Conservation (phyloP, 768 basidiomycete genomes). For the Mycena galericulata region DNA sequence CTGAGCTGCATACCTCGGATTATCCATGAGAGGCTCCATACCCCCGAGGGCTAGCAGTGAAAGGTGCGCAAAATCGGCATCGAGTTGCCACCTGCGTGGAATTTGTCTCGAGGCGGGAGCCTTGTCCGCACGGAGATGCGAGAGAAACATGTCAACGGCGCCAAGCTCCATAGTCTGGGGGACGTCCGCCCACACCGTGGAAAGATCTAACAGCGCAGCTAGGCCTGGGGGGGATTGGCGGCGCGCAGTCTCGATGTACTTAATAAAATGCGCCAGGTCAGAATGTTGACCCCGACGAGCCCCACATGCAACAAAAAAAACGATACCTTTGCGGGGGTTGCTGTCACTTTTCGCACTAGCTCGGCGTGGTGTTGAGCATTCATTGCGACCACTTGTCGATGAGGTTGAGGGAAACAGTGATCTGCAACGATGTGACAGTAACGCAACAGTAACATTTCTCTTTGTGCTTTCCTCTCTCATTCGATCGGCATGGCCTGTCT, state of each 20-base stretch:
- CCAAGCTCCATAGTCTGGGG: conserved; percentile 36
- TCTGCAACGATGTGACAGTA: too few species aligned
- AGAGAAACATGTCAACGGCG: conserved; percentile 44
- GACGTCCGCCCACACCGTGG: conserved; percentile 15
- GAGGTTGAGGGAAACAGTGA: too few species aligned
- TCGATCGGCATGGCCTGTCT: too few species aligned
- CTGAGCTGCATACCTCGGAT: conserved; percentile 35
- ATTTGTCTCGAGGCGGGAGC: conserved; percentile 27
- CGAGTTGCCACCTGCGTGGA: conserved; percentile 27
- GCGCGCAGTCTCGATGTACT: conserved; percentile 19
- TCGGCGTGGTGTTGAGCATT: too few species aligned
- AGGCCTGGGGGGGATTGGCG: conserved; percentile 9
- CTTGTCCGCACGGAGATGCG: conserved; percentile 40
- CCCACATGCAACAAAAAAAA: neutral
- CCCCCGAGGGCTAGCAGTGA: conserved; percentile 47
- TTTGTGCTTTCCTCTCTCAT: too few species aligned
- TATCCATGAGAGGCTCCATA: conserved; percentile 36
- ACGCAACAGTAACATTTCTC: too few species aligned
- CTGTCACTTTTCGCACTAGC: neutral
- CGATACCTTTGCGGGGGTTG: neutral
- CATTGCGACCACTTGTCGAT: too few species aligned
- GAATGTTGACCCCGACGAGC: too few species aligned
- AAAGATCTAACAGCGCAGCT: conserved; percentile 2
- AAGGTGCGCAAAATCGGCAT: conserved; percentile 45
- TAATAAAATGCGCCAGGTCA: too few species aligned